These are phyloP conservation scores for Nannizzia gypsea DNA, from an alignment of 2,329 filamentous ascomycete species.

Conservation along the genomic window DNA sequence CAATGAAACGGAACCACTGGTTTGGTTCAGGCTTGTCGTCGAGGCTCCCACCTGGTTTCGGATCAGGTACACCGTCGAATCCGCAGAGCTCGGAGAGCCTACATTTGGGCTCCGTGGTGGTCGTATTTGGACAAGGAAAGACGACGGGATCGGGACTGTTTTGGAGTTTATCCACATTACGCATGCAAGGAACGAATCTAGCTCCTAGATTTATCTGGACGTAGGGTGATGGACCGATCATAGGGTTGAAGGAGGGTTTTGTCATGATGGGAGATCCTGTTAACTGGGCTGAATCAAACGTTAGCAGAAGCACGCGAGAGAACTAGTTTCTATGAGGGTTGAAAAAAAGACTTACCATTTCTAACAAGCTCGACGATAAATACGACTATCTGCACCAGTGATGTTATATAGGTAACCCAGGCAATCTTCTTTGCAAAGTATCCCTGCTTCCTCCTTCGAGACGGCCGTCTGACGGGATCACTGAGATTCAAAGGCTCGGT, in stretches of 20 bases:
- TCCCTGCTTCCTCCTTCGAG: constrained; percentile 34
- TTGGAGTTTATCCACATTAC: constrained; percentile 45
- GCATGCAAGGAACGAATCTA: constrained; percentile 89
- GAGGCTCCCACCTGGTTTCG: constrained; percentile 37
- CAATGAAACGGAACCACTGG: constrained; percentile 95
- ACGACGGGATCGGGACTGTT: constrained; percentile 22
- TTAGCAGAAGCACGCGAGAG: constrained; percentile 5
- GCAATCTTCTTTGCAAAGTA: constrained; percentile 52
- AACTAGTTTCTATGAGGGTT: constrained; percentile 10
- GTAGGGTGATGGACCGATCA: constrained; percentile 88
- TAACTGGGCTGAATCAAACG: constrained; percentile 46
- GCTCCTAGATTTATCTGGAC: constrained; percentile 96
- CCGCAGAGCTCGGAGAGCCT: constrained; percentile 71
- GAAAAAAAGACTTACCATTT: constrained; percentile 48
- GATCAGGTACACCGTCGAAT: constrained; percentile 63
- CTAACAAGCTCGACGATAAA: constrained; percentile 82
- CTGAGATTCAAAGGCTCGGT: constrained; percentile 17
- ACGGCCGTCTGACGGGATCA: constrained; percentile 12
- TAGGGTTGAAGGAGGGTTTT: constrained; percentile 80
- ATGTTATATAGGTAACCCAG: constrained; percentile 73
- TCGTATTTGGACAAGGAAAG: constrained; percentile 77
- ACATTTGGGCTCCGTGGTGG: constrained; percentile 51
- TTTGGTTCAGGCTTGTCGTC: constrained; percentile 58
- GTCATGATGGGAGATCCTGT: constrained; percentile 60
- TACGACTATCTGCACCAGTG: constrained; percentile 63